phyloP scores from a whole-genome alignment of 2,329 filamentous ascomycete genomes.

The Paecilomyces sp. region DNA sequence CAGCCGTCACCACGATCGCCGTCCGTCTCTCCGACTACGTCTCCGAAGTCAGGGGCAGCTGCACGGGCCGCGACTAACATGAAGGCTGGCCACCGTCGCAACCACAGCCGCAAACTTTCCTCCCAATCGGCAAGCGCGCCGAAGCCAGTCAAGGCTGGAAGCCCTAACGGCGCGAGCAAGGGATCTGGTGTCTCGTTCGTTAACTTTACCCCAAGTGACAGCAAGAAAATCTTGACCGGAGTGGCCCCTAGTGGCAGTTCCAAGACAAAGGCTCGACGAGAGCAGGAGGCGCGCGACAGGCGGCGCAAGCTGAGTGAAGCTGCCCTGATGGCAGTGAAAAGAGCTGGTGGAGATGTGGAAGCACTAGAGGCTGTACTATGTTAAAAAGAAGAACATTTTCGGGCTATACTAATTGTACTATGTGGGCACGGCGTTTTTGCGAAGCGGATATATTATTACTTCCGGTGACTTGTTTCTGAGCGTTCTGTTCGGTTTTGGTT shows the following conservation, averaged over 20 bases:
- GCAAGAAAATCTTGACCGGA: conserved; percentile 70
- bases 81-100: conserved; percentile 27
- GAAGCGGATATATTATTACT: not conserved
- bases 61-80: conserved; percentile 18
- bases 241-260: conserved; percentile 86
- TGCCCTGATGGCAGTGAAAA: conserved; percentile 36
- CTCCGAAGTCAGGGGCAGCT: conserved; percentile 19
- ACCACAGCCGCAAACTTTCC: conserved; percentile 34
- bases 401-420: not conserved
- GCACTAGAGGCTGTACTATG: conserved; percentile 34
- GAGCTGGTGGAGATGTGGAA: conserved; percentile 40
- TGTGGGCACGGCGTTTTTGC: not conserved
- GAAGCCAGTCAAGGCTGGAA: conserved; percentile 24
- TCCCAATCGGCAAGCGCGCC: conserved; percentile 24
- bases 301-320: conserved; percentile 43
- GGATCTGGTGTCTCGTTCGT: conserved; percentile 62
- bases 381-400: conserved; percentile 13
- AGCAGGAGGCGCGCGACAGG: conserved; percentile 79
- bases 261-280: conserved; percentile 89
- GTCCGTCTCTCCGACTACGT: conserved; percentile 29
- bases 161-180: conserved; percentile 23
- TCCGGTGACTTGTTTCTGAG: not conserved
- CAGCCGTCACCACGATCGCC: conserved; percentile 28
- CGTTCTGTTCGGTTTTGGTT: not conserved
- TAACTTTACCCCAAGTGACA: conserved; percentile 82